Conservation (phyloP, 2,329 filamentous ascomycete species). For the Neopestalotiopsis sp. region DNA sequence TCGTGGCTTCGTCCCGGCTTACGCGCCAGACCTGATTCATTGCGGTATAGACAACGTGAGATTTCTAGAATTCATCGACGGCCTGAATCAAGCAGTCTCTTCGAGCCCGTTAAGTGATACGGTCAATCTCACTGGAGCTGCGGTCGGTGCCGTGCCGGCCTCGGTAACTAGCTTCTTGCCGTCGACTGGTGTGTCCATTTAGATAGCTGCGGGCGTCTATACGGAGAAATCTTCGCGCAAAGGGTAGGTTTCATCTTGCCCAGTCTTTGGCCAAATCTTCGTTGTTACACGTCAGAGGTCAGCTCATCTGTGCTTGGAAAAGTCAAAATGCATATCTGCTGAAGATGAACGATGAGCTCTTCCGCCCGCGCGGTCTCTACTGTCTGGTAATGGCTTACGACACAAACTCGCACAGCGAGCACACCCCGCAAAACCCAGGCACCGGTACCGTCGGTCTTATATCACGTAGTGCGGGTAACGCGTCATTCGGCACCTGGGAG, state of each 20-base stretch:
- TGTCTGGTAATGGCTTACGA: constrained; percentile 31
- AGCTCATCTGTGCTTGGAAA: not conserved
- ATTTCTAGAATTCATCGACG: constrained; percentile 32
- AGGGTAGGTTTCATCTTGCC: constrained; percentile 17
- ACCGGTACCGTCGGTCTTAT: constrained; percentile 17
- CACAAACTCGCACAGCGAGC: constrained; percentile 16
- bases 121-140: constrained; percentile 23
- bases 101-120: constrained; percentile 18
- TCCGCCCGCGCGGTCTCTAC: constrained; percentile 31
- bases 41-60: constrained; percentile 30
- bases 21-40: constrained; percentile 28
- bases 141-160: constrained; percentile 18
- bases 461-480: not conserved
- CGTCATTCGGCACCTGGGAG: not conserved
- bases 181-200: constrained; percentile 18
- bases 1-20: constrained; percentile 32
- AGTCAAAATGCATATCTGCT: constrained; percentile 28
- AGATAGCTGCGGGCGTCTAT: constrained; percentile 22
- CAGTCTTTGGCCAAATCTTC: too few species aligned
- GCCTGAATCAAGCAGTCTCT: constrained; percentile 22
- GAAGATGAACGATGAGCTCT: constrained; percentile 32
- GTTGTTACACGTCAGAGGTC: too few species aligned
- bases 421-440: constrained; percentile 10
- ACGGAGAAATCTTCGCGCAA: constrained; percentile 23
- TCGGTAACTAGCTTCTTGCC: constrained; percentile 16